phyloP scores from a whole-genome alignment of 108 stramenopile species.

The Pseudonitzschia delicatissima region DNA sequence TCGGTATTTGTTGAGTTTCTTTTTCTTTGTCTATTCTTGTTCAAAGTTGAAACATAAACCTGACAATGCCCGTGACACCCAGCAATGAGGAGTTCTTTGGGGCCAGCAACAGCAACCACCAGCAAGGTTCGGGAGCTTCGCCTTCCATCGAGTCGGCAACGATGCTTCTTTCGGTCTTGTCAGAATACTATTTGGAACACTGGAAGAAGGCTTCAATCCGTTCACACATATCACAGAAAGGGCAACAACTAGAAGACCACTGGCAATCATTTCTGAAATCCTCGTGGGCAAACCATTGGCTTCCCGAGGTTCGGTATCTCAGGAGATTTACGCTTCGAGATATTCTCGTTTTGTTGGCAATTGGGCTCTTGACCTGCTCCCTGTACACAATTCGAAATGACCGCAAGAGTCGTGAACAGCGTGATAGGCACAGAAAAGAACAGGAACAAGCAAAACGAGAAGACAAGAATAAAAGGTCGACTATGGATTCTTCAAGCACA shows the following conservation, averaged over 20 bases:
- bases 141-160: not conserved
- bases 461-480: too few species aligned
- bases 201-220: not conserved
- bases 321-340: not conserved
- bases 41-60: too few species aligned
- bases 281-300: not conserved
- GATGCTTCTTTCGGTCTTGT: not conserved
- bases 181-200: not conserved
- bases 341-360: not conserved
- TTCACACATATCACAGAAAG: not conserved
- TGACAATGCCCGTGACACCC: not conserved
- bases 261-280: not conserved
- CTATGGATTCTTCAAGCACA: too few species aligned
- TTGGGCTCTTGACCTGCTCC: not conserved
- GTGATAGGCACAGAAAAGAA: not conserved
- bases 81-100: not conserved
- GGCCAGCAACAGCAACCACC: not conserved
- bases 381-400: not conserved
- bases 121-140: not conserved
- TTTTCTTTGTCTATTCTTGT: too few species aligned
- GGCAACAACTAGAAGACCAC: not conserved
- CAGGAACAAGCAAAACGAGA: not conserved
- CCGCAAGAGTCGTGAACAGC: not conserved
- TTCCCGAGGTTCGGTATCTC: not conserved
- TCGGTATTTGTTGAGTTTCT: too few species aligned